Base-by-base conservation (phyloP, 768 basidiomycete genomes). In the Xanthoconium purpureum region DNA sequence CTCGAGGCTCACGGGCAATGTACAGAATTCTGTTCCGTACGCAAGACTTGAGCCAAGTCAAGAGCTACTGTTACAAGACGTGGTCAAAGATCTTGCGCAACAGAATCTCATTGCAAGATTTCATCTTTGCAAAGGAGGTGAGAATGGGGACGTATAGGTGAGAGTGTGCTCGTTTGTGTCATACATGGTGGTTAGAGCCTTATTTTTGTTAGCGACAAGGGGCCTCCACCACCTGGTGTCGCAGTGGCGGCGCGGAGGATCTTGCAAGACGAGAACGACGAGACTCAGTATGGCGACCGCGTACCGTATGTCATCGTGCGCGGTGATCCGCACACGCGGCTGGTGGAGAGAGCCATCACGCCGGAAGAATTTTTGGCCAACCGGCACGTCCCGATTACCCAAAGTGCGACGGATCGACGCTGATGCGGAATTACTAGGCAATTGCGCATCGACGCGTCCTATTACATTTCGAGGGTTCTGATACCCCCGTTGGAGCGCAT, bases 111-210 rank as follows among this genome's bases (percentile, higher is more conserved):
- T 74, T 91, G n/a, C 89, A 95, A 62, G 95, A 98, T 68, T 97
- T 97, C 64, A 88, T 94, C 36, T 94, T 98, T 61, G 87, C 96
- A 0, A 96, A 96, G 67, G 92, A 95, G 72, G 94, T 98, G 30
- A 87, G 76, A 63, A 80, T 98, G 79, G 97, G 97, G 13, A 91
- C 89, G 1, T 98, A 98, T 67, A 94, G 89, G 94, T 90, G 38
- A 67, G 50, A 12, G 9, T 33, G 17, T 17, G 8, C 33, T 5
- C 10, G 10, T 6, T 10, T 30, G 5, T 43, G 6, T 28, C 28
- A 12, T 43, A 20, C 35, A 29, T 15, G 28, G 57, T 6, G 8
- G 17, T 14, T n/a, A 11, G 44, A 45, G 15, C 5, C 13, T 6
- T 29, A 32, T 35, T 7, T 45, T 18, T 28, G 15, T 3, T 29